Base-by-base conservation (phyloP, 225 moss, liverwort and hornwort genomes). In the Bryoerythrophyllum caledonicum region DNA sequence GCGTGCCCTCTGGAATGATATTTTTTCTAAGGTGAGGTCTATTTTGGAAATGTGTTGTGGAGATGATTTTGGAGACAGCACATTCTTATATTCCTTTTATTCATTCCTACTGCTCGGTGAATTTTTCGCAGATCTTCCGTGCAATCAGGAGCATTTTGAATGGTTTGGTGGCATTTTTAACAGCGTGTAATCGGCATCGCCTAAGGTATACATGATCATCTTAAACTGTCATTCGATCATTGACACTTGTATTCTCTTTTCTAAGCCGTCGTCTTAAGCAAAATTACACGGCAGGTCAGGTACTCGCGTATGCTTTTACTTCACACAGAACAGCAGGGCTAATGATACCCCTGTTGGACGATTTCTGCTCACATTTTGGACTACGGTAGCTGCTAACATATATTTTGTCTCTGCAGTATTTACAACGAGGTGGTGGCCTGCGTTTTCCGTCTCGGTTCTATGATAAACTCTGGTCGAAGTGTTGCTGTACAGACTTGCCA, bases 1-100 rank as follows among this genome's bases (percentile, higher is more conserved):
- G 91, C 89, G 91, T 79, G 86, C 88, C 58, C 82, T 94, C 17
- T 91, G 93, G 93, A 91, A 91, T 57, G 93, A 94, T 67, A 90
- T 94, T n/a, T 81, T 94, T 53, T 91, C 93, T n/a, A 91, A 94
- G 91, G 93, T 94, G 49, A 63, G 28, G 16, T 77, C 30, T 17
- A 23, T n/a, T 61, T 57, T 32, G 15, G 26, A 46, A 44, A 17
- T 15, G 66, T 43, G 28, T 25, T 44, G 15, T 28, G 58, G 44
- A 66, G 75, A 32, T 67, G 67, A 58, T 57, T 66, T 65, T 53
- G 25, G 53, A 35, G 28, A 49, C 4, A 25, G 63, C 35, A 10
- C 63, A 52, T 52, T 51, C 63, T 74, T 59, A 16, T 57, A 11
- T 44, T 58, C 30, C 38, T 2, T 28, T 37, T 40, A 15, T 73